Conservation (phyloP, 2,329 filamentous ascomycete species). For the Colletotrichum tropicale region DNA sequence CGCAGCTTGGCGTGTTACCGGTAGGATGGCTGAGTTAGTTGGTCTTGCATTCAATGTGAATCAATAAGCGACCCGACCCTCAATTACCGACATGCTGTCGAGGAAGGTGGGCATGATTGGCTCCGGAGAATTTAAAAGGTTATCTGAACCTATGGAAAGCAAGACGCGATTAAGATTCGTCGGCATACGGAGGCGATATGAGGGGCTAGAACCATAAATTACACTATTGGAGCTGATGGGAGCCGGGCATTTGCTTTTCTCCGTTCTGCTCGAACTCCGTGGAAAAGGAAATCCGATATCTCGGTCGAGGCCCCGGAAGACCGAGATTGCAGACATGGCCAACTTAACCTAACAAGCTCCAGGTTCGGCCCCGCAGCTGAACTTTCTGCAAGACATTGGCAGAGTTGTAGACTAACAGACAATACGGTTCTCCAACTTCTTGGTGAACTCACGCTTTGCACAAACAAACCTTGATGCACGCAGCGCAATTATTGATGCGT, state of each 20-base stretch:
- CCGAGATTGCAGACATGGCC: background rate
- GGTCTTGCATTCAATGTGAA: background rate
- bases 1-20: background rate
- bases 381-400: background rate
- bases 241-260: background rate
- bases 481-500: background rate
- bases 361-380: background rate
- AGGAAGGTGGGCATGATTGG: background rate
- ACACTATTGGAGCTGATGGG: background rate
- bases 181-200: background rate
- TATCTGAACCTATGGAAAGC: background rate
- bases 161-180: background rate
- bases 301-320: background rate
- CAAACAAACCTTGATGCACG: background rate
- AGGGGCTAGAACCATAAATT: background rate
- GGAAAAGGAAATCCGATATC: background rate
- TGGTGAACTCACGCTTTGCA: background rate
- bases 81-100: background rate
- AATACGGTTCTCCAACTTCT: background rate
- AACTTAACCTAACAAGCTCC: background rate
- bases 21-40: fast-evolving
- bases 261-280: background rate
- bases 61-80: background rate
- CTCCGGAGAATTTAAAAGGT: background rate
- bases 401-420: background rate